Evolutionary conservation across 768 basidiomycete genomes (phyloP), one percentile per base, ranked within the genome.

Genomic region (Serendipita vermifera): DNA sequence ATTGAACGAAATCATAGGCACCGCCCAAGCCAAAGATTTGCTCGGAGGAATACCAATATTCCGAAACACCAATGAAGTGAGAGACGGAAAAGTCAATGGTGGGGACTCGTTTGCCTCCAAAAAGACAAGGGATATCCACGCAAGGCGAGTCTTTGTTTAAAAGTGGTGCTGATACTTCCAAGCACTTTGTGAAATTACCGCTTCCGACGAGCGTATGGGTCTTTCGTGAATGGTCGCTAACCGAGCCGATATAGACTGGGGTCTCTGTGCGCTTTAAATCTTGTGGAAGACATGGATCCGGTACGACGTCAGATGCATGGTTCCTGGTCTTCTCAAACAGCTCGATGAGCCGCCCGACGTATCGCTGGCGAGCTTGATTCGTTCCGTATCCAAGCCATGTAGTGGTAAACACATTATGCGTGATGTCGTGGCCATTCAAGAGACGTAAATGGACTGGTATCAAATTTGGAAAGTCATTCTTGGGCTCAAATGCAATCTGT

Each of bases 41-140:
- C 63, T 99, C 92, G 7, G 92, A 90, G 24, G 94, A 97, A 69
- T 97, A 98, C 94, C 94, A 99, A 67, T 98, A 99, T 68, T 99
- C 96, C 13, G 90, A 93, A 35, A 99, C 83, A 2, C 96, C 96
- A 62, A 99, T 96, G 68, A 98, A 99, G 56, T 84, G 85, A 11
- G 88, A 89, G 32, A 83, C 88, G 35, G 80, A 78, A 68, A 98
- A 99, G 70, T 98, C 89, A 64, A 98, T 97, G 1, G 82, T 79
- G 4, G 96, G 94, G 11, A 92, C 92, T 41, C 90, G 83, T 0
- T 97, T 80, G 20, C 94, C 96, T 63, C 93, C 85, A 78, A 98
- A 97, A 14, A 93, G 77, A 69, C 94, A 98, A 0, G 88, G 87
- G 0, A 77, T 69, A 62, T 89, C 84, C 2, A 81, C 77, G 70